Conservation (phyloP, 169 alveolate species). For the Eimeria sp. region DNA sequence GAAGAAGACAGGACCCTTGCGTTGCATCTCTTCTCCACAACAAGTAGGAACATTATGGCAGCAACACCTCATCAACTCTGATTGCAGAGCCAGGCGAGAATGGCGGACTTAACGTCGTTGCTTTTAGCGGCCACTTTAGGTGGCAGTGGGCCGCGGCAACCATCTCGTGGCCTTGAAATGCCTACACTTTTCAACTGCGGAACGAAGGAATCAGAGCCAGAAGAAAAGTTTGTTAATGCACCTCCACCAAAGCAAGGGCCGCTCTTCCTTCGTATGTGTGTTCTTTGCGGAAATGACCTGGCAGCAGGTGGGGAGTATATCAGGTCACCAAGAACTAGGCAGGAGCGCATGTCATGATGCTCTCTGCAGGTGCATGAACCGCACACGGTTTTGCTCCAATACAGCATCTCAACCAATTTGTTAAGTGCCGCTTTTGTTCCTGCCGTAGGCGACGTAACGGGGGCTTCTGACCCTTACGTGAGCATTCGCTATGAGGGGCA, state of each 20-base stretch:
- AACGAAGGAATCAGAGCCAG: constrained; percentile 32
- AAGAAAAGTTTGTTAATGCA: constrained; percentile 65
- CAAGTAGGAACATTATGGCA: background rate
- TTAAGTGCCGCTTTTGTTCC: background rate
- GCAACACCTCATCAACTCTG: background rate
- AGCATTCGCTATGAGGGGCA: constrained; percentile 61
- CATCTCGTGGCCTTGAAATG: constrained; percentile 11
- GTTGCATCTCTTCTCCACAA: background rate
- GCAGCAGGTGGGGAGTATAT: constrained; percentile 55
- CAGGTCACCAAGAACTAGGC: background rate
- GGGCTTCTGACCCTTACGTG: constrained; percentile 76
- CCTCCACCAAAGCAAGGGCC: constrained; percentile 78
- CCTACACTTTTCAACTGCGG: constrained; percentile 54
- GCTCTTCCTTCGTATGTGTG: constrained; percentile 64
- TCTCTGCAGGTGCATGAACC: background rate
- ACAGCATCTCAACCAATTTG: background rate
- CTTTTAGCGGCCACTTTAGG: constrained; percentile 21
- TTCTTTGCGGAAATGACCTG: constrained; percentile 67
- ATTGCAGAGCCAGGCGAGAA: background rate
- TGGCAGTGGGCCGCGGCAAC: constrained; percentile 18
- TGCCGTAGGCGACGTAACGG: constrained; percentile 66
- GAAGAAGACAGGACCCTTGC: background rate
- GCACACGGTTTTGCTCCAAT: background rate
- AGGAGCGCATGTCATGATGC: background rate
- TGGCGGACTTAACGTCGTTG: constrained; percentile 38